A percentile compares a stretch with the other conserved stretches of the same genome.
phyloP scores from a whole-genome alignment of 2,329 filamentous ascomycete species.

The Ascochyta fabae region DNA sequence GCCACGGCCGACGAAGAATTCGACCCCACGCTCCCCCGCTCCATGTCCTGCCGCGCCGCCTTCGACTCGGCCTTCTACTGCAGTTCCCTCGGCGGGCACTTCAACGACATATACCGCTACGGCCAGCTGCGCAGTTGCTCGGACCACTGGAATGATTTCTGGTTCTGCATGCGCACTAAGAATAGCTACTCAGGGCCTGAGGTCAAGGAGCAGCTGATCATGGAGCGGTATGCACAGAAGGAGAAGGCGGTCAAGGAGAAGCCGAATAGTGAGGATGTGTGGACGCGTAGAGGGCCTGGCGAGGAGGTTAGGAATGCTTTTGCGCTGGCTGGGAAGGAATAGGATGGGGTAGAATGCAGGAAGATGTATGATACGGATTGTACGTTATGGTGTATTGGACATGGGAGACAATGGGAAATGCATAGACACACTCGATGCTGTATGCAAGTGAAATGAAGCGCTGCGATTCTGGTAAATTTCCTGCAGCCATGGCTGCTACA shows the following conservation, averaged over 20 bases:
- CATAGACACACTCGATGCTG: not conserved
- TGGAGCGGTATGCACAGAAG: slow-evolving; percentile 72
- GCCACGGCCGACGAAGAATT: slow-evolving; percentile 23
- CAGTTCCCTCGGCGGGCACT: slow-evolving; percentile 88
- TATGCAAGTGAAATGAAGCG: not conserved
- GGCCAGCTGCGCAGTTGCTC: slow-evolving; percentile 78
- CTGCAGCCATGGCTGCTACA: not conserved
- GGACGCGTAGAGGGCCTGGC: slow-evolving; percentile 70
- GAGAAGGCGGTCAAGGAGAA: slow-evolving; percentile 70
- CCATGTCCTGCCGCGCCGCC: slow-evolving; percentile 86
- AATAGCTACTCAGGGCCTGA: slow-evolving; percentile 63
- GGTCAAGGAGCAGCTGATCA: slow-evolving; percentile 64
- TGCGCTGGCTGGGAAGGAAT: slow-evolving; percentile 23
- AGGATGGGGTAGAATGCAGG: not conserved
- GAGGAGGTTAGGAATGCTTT: slow-evolving; percentile 39
- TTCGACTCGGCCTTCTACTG: slow-evolving; percentile 97
- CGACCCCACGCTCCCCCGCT: slow-evolving; percentile 66
- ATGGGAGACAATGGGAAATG: not conserved
- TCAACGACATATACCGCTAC: slow-evolving; percentile 88
- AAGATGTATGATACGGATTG: slow-evolving; percentile 3
- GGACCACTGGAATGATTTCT: slow-evolving; percentile 91
- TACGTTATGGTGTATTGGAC: not conserved
- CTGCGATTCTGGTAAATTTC: not conserved
- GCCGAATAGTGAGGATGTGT: slow-evolving; percentile 87
- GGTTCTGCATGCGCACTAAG: slow-evolving; percentile 93